Conservation (phyloP, 2,329 filamentous ascomycete species). For the Polytolypa hystricis region DNA sequence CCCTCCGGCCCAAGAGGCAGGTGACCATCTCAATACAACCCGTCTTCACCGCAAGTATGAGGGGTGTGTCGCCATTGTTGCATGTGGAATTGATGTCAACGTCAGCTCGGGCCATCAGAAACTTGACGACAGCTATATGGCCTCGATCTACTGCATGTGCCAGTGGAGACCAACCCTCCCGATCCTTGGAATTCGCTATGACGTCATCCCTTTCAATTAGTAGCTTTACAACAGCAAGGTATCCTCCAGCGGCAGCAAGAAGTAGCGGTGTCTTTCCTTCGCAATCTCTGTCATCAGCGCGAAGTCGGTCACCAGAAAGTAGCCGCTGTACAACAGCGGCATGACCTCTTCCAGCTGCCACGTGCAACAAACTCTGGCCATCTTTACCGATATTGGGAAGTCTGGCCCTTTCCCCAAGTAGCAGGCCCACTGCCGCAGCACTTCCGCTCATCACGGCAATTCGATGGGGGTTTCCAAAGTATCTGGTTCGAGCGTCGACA, state of each 20-base stretch:
- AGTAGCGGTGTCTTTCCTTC: conserved; percentile 3
- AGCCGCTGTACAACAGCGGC: conserved; percentile 6
- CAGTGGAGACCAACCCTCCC: conserved; percentile 4
- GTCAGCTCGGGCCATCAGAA: background rate
- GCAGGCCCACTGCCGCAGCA: background rate
- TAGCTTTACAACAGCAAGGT: conserved; percentile 7
- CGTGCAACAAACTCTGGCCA: background rate
- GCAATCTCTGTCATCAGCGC: conserved; percentile 2
- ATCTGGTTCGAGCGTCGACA: no score
- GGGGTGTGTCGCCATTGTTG: no score
- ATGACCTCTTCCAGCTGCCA: conserved; percentile 5
- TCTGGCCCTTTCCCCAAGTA: background rate
- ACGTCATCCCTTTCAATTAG: conserved; percentile 5
- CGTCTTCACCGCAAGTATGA: no score
- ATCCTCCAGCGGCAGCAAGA: conserved; percentile 2
- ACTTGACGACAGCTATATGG: background rate
- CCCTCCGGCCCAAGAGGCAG: no score
- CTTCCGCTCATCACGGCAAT: background rate
- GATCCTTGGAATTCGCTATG: background rate
- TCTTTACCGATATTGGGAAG: background rate
- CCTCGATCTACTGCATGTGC: background rate
- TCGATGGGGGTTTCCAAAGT: no score
- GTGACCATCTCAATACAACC: no score
- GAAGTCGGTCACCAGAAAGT: conserved; percentile 1
- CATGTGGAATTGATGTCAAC: background rate